A percentile compares a stretch with the other conserved stretches of the same genome.
Conservation (phyloP, 768 basidiomycete genomes). For the Steccherinum ochraceum region DNA sequence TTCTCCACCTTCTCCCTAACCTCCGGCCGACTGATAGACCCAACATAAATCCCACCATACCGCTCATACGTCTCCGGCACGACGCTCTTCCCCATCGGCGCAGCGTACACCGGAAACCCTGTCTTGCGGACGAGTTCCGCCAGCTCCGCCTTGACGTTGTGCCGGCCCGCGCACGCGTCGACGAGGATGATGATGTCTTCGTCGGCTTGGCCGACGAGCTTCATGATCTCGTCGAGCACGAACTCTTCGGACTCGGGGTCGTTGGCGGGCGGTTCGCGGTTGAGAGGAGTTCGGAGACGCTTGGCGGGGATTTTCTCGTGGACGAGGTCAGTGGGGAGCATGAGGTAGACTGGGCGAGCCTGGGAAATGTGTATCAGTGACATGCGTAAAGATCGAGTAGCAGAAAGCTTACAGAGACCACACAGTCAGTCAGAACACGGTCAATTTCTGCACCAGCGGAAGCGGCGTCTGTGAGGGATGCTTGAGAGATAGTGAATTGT, state of each 20-base stretch:
- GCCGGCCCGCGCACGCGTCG: constrained; percentile 76
- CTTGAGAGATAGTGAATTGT: constrained; percentile 70
- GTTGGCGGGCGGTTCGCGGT: constrained; percentile 42
- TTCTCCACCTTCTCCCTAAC: constrained; percentile 69
- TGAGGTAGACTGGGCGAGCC: constrained; percentile 84
- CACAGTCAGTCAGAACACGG: constrained; percentile 64
- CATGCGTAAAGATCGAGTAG: neutral
- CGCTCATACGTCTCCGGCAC: constrained; percentile 65
- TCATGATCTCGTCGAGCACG: constrained; percentile 68
- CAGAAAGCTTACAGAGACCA: constrained; percentile 38
- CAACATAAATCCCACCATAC: constrained; percentile 84
- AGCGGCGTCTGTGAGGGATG: constrained; percentile 43
- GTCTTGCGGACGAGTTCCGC: constrained; percentile 58
- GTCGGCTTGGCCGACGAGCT: constrained; percentile 55
- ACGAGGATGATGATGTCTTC: constrained; percentile 67
- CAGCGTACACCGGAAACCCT: constrained; percentile 64
- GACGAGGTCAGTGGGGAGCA: constrained; percentile 81
- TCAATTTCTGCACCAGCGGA: constrained; percentile 71
- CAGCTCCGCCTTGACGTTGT: constrained; percentile 57
- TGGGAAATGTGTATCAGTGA: constrained; percentile 18
- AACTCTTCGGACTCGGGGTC: constrained; percentile 54
- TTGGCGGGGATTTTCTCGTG: constrained; percentile 58
- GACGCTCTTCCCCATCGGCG: constrained; percentile 79
- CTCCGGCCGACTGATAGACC: constrained; percentile 57
- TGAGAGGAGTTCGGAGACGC: constrained; percentile 54